Conservation (phyloP, 495 filamentous ascomycete genomes). For the Neohortaea acidophila region DNA sequence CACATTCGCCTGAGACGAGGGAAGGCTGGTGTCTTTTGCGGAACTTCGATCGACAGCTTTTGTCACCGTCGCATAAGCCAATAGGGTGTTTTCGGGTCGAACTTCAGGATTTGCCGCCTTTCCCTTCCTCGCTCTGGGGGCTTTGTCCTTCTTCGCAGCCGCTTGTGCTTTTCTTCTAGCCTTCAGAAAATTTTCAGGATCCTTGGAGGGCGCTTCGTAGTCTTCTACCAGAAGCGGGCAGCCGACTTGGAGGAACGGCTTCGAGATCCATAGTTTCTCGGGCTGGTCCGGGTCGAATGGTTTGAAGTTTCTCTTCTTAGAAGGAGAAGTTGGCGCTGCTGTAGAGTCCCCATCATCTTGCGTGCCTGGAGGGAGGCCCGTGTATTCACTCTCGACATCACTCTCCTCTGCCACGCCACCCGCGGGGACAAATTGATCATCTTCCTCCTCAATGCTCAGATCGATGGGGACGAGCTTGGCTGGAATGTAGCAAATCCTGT, state of each 20-base stretch:
- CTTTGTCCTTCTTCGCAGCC: slow-evolving; percentile 1
- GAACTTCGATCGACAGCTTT: slow-evolving; percentile 3
- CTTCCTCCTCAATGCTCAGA: slow-evolving; percentile 35
- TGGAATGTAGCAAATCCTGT: slow-evolving; percentile 65
- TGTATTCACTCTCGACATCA: slow-evolving; percentile 15
- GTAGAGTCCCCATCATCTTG: slow-evolving; percentile 17
- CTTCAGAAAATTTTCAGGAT: slow-evolving; percentile 33
- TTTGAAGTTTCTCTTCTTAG: slow-evolving; percentile 43
- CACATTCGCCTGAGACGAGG: no score
- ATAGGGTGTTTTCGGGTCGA: slow-evolving; percentile 14
- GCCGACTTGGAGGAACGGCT: slow-evolving; percentile 51
- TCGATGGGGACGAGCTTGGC: slow-evolving; percentile 63
- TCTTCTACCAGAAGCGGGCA: slow-evolving; percentile 57
- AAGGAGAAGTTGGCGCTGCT: slow-evolving; percentile 23
- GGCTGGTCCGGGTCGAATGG: slow-evolving; percentile 48
- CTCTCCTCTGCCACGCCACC: slow-evolving; percentile 31
- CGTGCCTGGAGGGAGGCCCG: slow-evolving; percentile 6
- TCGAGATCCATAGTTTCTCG: slow-evolving; percentile 63
- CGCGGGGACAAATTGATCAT: slow-evolving; percentile 25
- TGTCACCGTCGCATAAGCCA: slow-evolving; percentile 10
- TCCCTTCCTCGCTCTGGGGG: background rate
- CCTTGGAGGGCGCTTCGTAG: slow-evolving; percentile 52
- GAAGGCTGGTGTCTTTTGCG: background rate
- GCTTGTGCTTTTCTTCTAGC: slow-evolving; percentile 8
- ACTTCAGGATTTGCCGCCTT: slow-evolving; percentile 5